Percentiles rank a stretch among this genome's conserved stretches.
These are phyloP conservation scores for Boletus coccyginus DNA, from an alignment of 768 basidiomycete species.

Conservation along the genomic window DNA sequence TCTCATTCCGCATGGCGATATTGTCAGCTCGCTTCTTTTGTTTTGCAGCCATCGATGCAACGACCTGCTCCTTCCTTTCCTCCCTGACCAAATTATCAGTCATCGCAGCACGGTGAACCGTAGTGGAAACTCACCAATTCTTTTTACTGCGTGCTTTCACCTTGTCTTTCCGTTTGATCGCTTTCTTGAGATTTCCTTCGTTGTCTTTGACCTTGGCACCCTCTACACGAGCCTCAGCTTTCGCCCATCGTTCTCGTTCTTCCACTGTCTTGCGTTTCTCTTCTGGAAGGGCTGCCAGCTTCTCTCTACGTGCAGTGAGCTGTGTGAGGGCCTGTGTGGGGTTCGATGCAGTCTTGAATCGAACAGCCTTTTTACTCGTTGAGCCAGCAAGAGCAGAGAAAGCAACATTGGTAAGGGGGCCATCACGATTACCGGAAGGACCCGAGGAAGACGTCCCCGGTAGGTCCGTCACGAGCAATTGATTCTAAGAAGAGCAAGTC, in stretches of 20 bases:
- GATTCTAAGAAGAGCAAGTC: constrained; percentile 42
- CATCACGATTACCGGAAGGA: constrained; percentile 32
- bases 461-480: constrained; percentile 67
- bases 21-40: constrained; percentile 93
- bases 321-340: constrained; percentile 84
- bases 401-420: constrained; percentile 58
- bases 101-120: not conserved
- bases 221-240: constrained; percentile 82
- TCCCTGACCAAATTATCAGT: constrained; percentile 51
- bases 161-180: constrained; percentile 89
- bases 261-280: constrained; percentile 79
- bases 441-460: constrained; percentile 21
- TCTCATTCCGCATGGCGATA: constrained; percentile 81
- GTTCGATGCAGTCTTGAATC: constrained; percentile 71
- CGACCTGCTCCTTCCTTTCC: constrained; percentile 78
- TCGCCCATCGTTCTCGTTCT: constrained; percentile 86
- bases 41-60: constrained; percentile 73
- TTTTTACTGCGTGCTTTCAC: constrained; percentile 82
- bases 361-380: constrained; percentile 45
- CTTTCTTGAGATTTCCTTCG: constrained; percentile 83
- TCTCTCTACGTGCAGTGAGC: constrained; percentile 72
- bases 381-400: constrained; percentile 64
- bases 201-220: constrained; percentile 93
- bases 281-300: constrained; percentile 71
- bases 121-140: constrained; percentile 60